These are phyloP conservation scores for Paramecium sonneborni DNA, from an alignment of 73 alveolate species.

Conservation along the genomic window DNA sequence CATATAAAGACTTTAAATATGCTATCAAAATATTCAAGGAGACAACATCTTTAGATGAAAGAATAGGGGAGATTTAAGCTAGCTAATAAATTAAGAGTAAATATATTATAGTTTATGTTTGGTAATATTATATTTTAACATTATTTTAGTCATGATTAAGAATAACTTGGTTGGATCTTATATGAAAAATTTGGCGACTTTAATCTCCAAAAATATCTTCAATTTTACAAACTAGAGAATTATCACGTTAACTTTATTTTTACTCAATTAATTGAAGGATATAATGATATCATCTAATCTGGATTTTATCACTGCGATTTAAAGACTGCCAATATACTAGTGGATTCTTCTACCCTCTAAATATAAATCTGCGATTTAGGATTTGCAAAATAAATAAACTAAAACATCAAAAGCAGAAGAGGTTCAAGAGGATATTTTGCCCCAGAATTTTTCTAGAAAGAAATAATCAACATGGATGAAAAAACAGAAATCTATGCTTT, in stretches of 20 bases:
- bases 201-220: neutral
- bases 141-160: neutral
- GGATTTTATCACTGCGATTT: neutral
- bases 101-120: neutral
- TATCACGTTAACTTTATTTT: too few species aligned
- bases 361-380: neutral
- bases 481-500: neutral
- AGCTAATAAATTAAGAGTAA: too few species aligned
- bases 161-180: neutral
- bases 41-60: too few species aligned
- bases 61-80: too few species aligned
- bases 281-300: neutral
- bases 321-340: neutral
- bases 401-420: too few species aligned
- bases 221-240: neutral
- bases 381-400: neutral
- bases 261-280: neutral
- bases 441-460: neutral
- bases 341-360: neutral
- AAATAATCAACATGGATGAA: neutral
- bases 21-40: too few species aligned
- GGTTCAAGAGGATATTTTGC: too few species aligned
- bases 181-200: slow-evolving; percentile 14
- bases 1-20: neutral
- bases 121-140: too few species aligned